Percentiles rank a stretch among this genome's conserved stretches.
phyloP scores from a whole-genome alignment of 2,329 filamentous ascomycete genomes.

The Calonectria hongkongensis region DNA sequence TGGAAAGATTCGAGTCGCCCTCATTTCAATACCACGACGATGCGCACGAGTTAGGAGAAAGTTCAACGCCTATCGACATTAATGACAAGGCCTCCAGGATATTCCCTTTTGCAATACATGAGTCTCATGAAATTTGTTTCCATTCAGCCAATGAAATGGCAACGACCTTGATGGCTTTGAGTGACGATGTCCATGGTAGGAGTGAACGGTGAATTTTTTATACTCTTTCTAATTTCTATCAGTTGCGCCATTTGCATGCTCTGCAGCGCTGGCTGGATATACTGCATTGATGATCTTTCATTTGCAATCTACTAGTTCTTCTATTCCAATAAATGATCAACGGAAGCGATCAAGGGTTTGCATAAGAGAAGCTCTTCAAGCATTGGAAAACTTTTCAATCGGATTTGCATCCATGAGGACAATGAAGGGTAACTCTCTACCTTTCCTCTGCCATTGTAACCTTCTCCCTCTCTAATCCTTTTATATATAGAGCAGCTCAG shows the following conservation, averaged over 20 bases:
- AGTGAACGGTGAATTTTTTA: no score
- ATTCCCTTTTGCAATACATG: background rate
- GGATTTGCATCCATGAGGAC: no score
- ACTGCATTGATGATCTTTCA: background rate
- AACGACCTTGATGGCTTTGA: background rate
- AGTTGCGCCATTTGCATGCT: background rate
- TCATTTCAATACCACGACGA: background rate
- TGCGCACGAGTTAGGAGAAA: no score
- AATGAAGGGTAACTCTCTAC: no score
- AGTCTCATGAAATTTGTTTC: background rate
- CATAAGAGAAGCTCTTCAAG: no score
- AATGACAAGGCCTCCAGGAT: background rate
- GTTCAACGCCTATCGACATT: background rate
- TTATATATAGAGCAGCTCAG: no score
- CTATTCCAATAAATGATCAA: no score
- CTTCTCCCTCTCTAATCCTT: no score
- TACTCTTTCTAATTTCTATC: no score
- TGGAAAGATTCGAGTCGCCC: background rate
- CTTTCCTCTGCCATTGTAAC: no score
- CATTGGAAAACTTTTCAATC: no score
- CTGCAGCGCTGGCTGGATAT: background rate
- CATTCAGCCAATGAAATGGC: background rate
- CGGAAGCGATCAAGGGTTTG: no score
- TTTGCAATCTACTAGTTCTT: background rate
- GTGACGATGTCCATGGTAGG: background rate